Evolutionary conservation across 75 land plant genomes (phyloP).

Genomic region (Ceratopteris richardii): DNA sequence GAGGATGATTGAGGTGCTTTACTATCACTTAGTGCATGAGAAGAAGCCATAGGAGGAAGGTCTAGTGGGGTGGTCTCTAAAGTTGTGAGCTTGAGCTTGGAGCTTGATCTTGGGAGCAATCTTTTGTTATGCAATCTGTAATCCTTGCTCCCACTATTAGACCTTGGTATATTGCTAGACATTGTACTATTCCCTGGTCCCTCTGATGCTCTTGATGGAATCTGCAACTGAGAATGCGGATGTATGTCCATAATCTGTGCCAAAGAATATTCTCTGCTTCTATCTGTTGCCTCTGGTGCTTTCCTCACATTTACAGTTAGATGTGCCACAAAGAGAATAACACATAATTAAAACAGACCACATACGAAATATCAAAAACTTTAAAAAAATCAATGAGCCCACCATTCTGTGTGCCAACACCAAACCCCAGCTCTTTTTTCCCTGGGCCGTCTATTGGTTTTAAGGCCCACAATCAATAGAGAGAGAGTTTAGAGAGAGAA

Average conservation of each 20-base stretch:
- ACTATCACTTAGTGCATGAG: conserved; percentile 6
- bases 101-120: background rate
- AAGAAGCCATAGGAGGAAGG: background rate
- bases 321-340: too few species aligned
- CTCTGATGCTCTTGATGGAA: background rate
- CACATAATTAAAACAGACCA: too few species aligned
- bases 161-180: background rate
- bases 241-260: background rate
- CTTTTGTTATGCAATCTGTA: background rate
- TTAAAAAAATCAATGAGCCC: too few species aligned
- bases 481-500: too few species aligned
- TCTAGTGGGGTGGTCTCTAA: background rate
- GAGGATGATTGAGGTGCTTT: conserved; percentile 36
- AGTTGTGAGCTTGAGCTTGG: background rate
- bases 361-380: too few species aligned
- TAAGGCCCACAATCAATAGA: too few species aligned
- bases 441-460: too few species aligned
- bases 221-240: background rate
- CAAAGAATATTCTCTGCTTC: too few species aligned
- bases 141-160: background rate
- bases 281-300: too few species aligned
- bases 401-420: too few species aligned
- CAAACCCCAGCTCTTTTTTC: too few species aligned
- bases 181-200: background rate
- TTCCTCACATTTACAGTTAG: too few species aligned